Evolutionary conservation across 768 basidiomycete species (phyloP).

Genomic region (Lyophyllum decastes): DNA sequence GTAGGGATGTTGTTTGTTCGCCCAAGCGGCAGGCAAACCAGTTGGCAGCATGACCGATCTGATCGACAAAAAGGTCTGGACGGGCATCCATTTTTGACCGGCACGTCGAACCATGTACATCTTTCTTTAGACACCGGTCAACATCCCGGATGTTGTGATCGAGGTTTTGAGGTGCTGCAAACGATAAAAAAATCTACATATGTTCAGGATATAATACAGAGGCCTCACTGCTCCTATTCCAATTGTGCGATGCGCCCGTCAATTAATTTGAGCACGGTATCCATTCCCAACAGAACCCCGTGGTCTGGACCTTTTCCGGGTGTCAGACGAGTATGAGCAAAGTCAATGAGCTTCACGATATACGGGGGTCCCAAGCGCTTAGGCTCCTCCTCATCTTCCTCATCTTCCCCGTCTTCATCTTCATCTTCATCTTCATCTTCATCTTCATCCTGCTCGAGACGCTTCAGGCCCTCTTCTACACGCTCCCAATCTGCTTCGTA

Average conservation of each 20-base stretch:
- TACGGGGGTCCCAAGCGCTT: conserved; percentile 42
- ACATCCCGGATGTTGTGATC: too few relatives aligned
- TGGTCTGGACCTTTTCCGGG: conserved; percentile 77
- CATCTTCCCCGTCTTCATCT: conserved; percentile 12
- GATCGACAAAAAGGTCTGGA: too few relatives aligned
- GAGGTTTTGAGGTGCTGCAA: too few relatives aligned
- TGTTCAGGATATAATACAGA: too few relatives aligned
- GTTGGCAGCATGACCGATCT: too few relatives aligned
- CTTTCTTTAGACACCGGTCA: too few relatives aligned
- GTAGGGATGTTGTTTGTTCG: too few relatives aligned
- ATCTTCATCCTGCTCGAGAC: conserved; percentile 28
- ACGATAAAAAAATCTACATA: too few relatives aligned
- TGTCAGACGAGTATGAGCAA: conserved; percentile 79
- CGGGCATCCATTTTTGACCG: too few relatives aligned
- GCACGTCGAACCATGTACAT: too few relatives aligned
- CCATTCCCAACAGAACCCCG: conserved; percentile 74
- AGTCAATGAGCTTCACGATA: conserved; percentile 86
- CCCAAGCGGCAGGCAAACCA: too few relatives aligned
- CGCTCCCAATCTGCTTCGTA: conserved; percentile 58
- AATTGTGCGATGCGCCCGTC: conserved; percentile 32
- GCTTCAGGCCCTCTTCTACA: conserved; percentile 14
- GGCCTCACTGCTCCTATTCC: neutral
- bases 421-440: conserved; percentile 14
- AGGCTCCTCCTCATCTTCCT: neutral
- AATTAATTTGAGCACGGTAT: conserved; percentile 63